These are phyloP conservation scores for Clarireedia homoeocarpa DNA, from an alignment of 2,329 filamentous ascomycete species.

Conservation along the genomic window DNA sequence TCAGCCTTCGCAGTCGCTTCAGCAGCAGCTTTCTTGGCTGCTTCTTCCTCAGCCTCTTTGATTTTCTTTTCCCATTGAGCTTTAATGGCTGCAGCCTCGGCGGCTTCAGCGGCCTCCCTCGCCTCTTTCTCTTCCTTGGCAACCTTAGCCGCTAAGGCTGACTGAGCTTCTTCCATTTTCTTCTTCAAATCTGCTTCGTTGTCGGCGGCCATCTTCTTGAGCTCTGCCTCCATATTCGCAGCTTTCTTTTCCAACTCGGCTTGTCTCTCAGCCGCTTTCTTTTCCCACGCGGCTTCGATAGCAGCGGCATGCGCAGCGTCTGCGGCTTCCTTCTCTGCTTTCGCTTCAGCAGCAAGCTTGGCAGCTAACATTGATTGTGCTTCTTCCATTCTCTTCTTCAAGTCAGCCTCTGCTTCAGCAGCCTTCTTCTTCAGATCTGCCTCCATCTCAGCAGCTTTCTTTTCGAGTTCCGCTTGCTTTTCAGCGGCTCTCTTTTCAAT, in stretches of 20 bases:
- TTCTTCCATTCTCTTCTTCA: constrained; percentile 18
- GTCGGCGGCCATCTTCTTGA: constrained; percentile 29
- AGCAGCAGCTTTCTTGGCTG: constrained; percentile 21
- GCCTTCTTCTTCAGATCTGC: constrained; percentile 11
- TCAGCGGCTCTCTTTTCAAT: constrained; percentile 15
- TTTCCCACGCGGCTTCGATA: constrained; percentile 14
- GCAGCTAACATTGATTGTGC: constrained; percentile 6
- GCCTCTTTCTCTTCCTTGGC: constrained; percentile 26
- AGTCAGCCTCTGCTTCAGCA: constrained; percentile 15
- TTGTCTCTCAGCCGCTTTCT: constrained; percentile 17
- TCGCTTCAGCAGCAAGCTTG: constrained; percentile 12
- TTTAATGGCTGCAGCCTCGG: constrained; percentile 35
- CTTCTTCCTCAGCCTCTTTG: constrained; percentile 18
- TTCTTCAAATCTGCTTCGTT: constrained; percentile 8
- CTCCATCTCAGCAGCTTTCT: constrained; percentile 6
- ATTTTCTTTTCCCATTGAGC: constrained; percentile 40
- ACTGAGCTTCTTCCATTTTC: constrained; percentile 9
- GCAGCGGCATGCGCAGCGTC: constrained; percentile 4
- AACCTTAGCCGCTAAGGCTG: constrained; percentile 3
- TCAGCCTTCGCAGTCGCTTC: constrained; percentile 25
- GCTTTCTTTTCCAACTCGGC: constrained; percentile 28
- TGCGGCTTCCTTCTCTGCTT: constrained; percentile 14
- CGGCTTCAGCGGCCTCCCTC: constrained; percentile 22
- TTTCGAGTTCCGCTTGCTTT: not conserved
- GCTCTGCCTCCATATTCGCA: constrained; percentile 28